Evolutionary conservation across 441 rosid species (phyloP).

Genomic region (Manihot esculenta): DNA sequence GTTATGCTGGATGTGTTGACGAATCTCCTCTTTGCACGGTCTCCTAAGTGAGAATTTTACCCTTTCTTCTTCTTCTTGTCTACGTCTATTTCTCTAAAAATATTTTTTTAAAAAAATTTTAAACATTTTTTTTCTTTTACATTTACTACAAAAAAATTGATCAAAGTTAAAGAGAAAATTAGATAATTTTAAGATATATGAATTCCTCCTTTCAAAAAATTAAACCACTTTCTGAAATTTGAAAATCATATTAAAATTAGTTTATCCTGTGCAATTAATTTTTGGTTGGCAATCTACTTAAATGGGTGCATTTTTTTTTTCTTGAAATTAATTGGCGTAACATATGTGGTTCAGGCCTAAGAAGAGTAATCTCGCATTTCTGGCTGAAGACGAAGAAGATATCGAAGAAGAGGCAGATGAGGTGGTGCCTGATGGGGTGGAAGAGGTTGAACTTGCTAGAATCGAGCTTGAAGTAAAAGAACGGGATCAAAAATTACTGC

Average conservation of each 20-base stretch:
- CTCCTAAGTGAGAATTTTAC: conserved; percentile 78
- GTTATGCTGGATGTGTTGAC: conserved; percentile 98
- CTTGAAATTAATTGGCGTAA: conserved; percentile 15
- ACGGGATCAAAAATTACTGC: conserved; percentile 69
- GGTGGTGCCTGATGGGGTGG: conserved; percentile 97
- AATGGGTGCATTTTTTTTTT: not conserved
- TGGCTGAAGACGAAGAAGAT: conserved; percentile 95
- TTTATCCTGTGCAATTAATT: no score
- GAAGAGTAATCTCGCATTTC: conserved; percentile 84
- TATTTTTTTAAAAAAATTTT: no score
- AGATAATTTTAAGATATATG: no score
- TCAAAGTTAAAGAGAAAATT: no score
- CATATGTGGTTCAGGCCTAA: conserved; percentile 68
- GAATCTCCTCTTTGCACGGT: conserved; percentile 97
- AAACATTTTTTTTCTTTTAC: no score
- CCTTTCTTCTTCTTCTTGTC: no score
- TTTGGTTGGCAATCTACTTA: conserved; percentile 3
- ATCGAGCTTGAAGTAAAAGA: conserved; percentile 81
- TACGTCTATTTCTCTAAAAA: no score
- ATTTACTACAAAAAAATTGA: no score
- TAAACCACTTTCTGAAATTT: no score
- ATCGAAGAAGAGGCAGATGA: conserved; percentile 98
- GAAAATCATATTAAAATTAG: no score
- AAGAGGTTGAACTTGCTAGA: conserved; percentile 97
- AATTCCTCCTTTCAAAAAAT: no score